phyloP scores from a whole-genome alignment of 257 asterid genomes.

The Salvia rosmarinus region DNA sequence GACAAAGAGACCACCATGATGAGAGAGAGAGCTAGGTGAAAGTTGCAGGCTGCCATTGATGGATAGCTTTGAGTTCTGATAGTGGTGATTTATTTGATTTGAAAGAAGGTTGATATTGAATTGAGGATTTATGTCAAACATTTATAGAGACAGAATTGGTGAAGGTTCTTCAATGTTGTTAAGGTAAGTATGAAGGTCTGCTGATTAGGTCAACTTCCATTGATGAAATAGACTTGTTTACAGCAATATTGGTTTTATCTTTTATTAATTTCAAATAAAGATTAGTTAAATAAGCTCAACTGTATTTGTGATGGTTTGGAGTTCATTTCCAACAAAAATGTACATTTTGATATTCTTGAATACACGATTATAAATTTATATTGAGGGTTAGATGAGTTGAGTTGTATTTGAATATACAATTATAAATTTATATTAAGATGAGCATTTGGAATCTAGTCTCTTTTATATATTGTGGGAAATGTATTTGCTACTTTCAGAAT shows the following conservation, averaged over 20 bases:
- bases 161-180: background rate
- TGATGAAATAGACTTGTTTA: background rate
- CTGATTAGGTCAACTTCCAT: constrained; percentile 37
- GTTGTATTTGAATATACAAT: background rate
- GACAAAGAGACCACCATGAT: constrained; percentile 29
- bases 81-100: constrained; percentile 5
- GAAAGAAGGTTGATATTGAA: background rate
- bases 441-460: no score
- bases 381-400: background rate
- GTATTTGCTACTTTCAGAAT: no score
- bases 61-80: background rate
- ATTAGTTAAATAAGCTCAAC: constrained; percentile 28
- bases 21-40: constrained; percentile 26
- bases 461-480: no score
- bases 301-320: constrained; percentile 2
- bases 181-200: constrained; percentile 17
- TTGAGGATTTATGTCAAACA: background rate
- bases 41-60: constrained; percentile 40
- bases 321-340: background rate
- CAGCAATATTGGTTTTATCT: background rate
- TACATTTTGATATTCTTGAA: background rate
- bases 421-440: no score
- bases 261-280: background rate
- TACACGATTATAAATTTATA: no score
- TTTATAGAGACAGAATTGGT: constrained; percentile 32